Evolutionary conservation across 805 yeast genomes (phyloP).

Genomic region (Yarrowia deformans): DNA sequence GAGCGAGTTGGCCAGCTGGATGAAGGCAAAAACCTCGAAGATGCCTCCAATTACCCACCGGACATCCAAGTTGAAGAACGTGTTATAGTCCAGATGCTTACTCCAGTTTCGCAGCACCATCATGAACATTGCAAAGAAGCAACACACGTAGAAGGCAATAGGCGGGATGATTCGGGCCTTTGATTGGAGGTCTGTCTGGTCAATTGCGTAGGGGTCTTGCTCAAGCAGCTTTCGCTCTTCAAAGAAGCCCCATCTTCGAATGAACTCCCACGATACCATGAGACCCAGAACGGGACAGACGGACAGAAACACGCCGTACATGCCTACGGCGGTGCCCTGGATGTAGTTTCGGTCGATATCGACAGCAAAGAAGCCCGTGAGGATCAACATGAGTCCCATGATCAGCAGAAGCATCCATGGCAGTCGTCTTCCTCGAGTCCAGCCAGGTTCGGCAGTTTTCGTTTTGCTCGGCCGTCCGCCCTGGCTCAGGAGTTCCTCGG

Average conservation of each 20-base stretch:
- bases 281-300: slow-evolving; percentile 42
- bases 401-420: slow-evolving; percentile 49
- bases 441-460: slow-evolving; percentile 44
- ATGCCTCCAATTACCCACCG: slow-evolving; percentile 47
- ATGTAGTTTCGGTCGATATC: slow-evolving; percentile 48
- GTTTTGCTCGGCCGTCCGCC: slow-evolving; percentile 27
- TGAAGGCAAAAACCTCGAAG: slow-evolving; percentile 44
- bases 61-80: slow-evolving; percentile 41
- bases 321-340: slow-evolving; percentile 45
- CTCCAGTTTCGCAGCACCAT: slow-evolving; percentile 48
- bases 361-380: slow-evolving; percentile 48
- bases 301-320: slow-evolving; percentile 45
- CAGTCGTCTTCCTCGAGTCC: slow-evolving; percentile 45
- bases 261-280: slow-evolving; percentile 45
- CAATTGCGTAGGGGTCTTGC: slow-evolving; percentile 45
- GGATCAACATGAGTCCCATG: slow-evolving; percentile 44
- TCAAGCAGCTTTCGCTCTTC: slow-evolving; percentile 46
- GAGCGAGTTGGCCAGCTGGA: slow-evolving; percentile 42
- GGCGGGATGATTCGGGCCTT: slow-evolving; percentile 45
- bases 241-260: slow-evolving; percentile 48
- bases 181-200: slow-evolving; percentile 43
- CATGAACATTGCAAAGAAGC: slow-evolving; percentile 44
- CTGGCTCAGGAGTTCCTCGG: slow-evolving; percentile 30
- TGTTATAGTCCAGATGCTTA: slow-evolving; percentile 31
- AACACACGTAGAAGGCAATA: slow-evolving; percentile 45